Base-by-base conservation (phyloP, 1,284 basidiomycete genomes). In the Ganoderma meredithae region DNA sequence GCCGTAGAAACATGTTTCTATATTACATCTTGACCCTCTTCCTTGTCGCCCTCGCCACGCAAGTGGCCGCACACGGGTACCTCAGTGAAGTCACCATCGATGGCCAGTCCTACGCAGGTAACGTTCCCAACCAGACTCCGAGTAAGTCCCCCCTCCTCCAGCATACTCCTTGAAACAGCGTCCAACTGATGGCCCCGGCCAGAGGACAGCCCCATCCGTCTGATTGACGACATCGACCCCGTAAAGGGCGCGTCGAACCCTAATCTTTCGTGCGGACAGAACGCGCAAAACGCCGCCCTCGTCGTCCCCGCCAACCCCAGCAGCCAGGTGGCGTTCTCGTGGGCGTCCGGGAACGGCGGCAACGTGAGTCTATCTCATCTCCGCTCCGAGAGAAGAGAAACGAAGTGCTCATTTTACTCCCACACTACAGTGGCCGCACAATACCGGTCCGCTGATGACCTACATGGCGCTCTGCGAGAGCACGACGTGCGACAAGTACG, bases 401-500 rank as follows among this genome's bases (percentile, higher is more conserved):
- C n/a, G 9, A 31, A 19, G 8, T 22, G 13, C 49, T 62, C 15
- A 52, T 17, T 22, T 27, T 53, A 8, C 17, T 8, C 13, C 7
- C 36, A 47, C 13, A 7, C n/a, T 41, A 6, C 72, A 83, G 90
- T 75, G 89, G 77, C 71, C 70, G 9, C 77, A 78, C 70, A 73
- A 76, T 58, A 70, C 81, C 27, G 91, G 91, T 12, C 91, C 91
- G 1, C 79, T 93, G 75, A 79, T 93, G 76, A 90, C 88, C 47
- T 93, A 93, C 77, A 84, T 93, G 84, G 85, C 90, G 0, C 81
- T 84, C 27, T 93, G 91, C 73, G 71, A 66, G n/a, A 84, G 85
- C 9, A 80, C 81, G 0, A 81, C 86, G 1, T 92, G 91, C 78
- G 82, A 85, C 75, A 78, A 87, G 69, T 91, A 88, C 77, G 82